These are phyloP conservation scores for Hyphopichia fennica DNA, from an alignment of 1,139 yeast species.

Conservation along the genomic window DNA sequence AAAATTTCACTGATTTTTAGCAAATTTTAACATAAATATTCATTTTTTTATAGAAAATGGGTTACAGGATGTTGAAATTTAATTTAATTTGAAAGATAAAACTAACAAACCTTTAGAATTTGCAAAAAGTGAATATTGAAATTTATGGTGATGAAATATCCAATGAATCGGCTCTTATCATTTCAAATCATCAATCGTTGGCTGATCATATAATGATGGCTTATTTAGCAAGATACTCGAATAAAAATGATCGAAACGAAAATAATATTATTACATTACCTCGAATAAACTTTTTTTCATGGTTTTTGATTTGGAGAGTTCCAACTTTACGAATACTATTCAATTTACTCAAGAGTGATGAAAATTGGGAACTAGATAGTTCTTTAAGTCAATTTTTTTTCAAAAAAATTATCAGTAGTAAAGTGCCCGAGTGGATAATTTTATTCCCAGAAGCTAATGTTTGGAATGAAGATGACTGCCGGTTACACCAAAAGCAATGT, in stretches of 20 bases:
- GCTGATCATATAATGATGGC: conserved; percentile 55
- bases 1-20: not conserved
- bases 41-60: no score
- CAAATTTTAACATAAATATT: no score
- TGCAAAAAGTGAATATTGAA: conserved; percentile 36
- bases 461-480: conserved; percentile 46
- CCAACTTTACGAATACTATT: conserved; percentile 46
- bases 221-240: conserved; percentile 35
- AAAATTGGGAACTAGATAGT: conserved; percentile 60
- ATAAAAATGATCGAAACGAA: conserved; percentile 4
- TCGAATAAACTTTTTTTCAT: conserved; percentile 53
- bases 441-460: conserved; percentile 77
- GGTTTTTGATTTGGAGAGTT: conserved; percentile 59
- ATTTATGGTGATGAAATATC: conserved; percentile 45
- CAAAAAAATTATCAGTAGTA: conserved; percentile 22
- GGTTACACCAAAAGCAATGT: conserved; percentile 50
- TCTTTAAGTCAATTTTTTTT: conserved; percentile 25
- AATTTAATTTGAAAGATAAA: no score
- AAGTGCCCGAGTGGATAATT: conserved; percentile 52
- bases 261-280: conserved; percentile 28
- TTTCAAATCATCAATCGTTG: conserved; percentile 57
- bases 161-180: conserved; percentile 46
- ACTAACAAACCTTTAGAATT: conserved; percentile 18
- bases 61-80: no score
- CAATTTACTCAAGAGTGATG: conserved; percentile 53